phyloP scores from a whole-genome alignment of 169 alveolate genomes.

The Eimeria acervulina region DNA sequence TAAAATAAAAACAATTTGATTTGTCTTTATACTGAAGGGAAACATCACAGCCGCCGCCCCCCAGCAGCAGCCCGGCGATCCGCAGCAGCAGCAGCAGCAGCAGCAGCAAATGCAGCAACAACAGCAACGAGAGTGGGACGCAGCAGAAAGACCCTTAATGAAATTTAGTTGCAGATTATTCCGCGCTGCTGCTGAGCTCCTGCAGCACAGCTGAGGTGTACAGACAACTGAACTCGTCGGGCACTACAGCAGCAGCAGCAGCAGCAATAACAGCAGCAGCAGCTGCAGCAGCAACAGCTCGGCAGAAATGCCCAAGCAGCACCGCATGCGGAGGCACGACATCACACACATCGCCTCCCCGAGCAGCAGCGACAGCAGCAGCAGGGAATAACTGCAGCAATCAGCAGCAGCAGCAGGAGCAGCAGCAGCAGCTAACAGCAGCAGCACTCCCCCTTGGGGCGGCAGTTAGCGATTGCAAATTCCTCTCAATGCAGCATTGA shows the following conservation, averaged over 20 bases:
- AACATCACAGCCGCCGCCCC: background rate
- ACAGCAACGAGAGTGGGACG: conserved; percentile 1
- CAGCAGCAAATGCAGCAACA: background rate
- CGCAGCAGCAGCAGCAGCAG: too few species aligned
- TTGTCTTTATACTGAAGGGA: background rate
- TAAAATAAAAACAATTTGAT: background rate
- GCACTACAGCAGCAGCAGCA: background rate
- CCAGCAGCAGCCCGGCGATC: background rate
- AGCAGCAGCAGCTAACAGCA: too few species aligned
- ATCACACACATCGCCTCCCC: background rate
- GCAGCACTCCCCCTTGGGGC: too few species aligned
- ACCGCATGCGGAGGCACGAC: background rate
- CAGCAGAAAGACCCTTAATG: background rate
- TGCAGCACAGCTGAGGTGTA: too few species aligned
- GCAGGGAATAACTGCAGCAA: too few species aligned
- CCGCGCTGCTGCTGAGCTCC: too few species aligned
- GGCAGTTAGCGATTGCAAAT: too few species aligned
- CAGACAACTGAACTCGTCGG: too few species aligned
- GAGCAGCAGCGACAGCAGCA: too few species aligned
- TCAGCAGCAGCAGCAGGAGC: too few species aligned
- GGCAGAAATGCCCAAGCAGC: background rate
- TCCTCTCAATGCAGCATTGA: background rate
- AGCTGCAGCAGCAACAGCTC: background rate
- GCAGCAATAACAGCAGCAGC: background rate
- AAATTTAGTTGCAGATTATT: too few species aligned